phyloP scores from a whole-genome alignment of 2,329 filamentous ascomycete species.

The Fulvia fulva region DNA sequence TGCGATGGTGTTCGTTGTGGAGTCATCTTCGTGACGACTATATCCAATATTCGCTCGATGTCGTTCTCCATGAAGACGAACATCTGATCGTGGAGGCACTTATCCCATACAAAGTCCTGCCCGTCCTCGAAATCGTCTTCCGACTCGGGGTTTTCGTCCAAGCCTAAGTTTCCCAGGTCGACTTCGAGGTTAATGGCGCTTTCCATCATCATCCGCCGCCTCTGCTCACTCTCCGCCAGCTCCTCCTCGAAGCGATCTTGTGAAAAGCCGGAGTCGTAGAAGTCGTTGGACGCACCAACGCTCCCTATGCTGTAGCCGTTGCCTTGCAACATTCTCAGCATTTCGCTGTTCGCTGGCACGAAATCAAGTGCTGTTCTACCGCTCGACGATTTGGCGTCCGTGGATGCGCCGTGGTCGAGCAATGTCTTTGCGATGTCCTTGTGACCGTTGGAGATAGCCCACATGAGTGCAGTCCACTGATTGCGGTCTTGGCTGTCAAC shows the following conservation, averaged over 20 bases:
- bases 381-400: slow-evolving; percentile 89
- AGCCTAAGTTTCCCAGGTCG: slow-evolving; percentile 87
- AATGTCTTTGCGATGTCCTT: slow-evolving; percentile 92
- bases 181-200: slow-evolving; percentile 91
- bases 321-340: slow-evolving; percentile 90
- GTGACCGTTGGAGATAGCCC: slow-evolving; percentile 98
- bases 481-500: slow-evolving; percentile 94
- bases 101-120: slow-evolving; percentile 93
- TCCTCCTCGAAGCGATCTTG: slow-evolving; percentile 96
- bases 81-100: slow-evolving; percentile 96
- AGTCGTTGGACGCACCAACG: slow-evolving; percentile 78
- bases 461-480: slow-evolving; percentile 97
- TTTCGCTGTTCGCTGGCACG: slow-evolving; percentile 89
- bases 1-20: slow-evolving; percentile 93
- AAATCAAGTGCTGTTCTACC: slow-evolving; percentile 95
- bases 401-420: slow-evolving; percentile 89
- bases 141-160: slow-evolving; percentile 93
- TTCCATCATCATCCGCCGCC: slow-evolving; percentile 97
- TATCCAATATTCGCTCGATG: slow-evolving; percentile 84
- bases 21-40: slow-evolving; percentile 97
- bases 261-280: slow-evolving; percentile 86
- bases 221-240: slow-evolving; percentile 92
- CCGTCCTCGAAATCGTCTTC: slow-evolving; percentile 80
- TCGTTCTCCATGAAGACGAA: slow-evolving; percentile 98
- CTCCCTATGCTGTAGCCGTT: slow-evolving; percentile 88